phyloP scores from a whole-genome alignment of 2,329 filamentous ascomycete genomes.

The Aspergillus unguis region DNA sequence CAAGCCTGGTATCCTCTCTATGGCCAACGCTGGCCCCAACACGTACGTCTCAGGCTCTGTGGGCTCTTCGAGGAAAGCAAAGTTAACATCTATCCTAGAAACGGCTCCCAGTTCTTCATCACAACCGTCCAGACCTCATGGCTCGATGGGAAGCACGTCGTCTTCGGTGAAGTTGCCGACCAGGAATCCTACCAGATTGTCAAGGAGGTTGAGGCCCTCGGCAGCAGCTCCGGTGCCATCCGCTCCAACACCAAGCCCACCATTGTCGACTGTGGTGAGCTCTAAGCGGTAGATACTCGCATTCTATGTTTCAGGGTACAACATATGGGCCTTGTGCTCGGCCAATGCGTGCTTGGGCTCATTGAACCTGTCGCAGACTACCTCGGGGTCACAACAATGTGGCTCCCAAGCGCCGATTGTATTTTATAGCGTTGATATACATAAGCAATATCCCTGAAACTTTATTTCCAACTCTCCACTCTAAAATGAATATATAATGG shows the following conservation, averaged over 20 bases:
- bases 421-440: slow-evolving; percentile 30
- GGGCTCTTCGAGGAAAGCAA: too few relatives aligned
- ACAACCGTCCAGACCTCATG: slow-evolving; percentile 65
- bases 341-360: not conserved
- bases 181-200: slow-evolving; percentile 53
- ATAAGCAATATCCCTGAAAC: not conserved
- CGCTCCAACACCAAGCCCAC: slow-evolving; percentile 55
- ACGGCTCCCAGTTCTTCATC: slow-evolving; percentile 72
- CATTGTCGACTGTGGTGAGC: slow-evolving; percentile 51
- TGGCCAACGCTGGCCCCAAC: slow-evolving; percentile 95
- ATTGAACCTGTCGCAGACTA: slow-evolving; percentile 2
- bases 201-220: slow-evolving; percentile 58
- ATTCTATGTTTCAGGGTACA: not conserved
- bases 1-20: slow-evolving; percentile 77
- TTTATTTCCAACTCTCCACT: not conserved
- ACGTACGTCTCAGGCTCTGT: slow-evolving; percentile 54
- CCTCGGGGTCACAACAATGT: not conserved
- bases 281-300: slow-evolving; percentile 31
- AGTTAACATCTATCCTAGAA: slow-evolving; percentile 37
- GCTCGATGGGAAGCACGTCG: slow-evolving; percentile 68
- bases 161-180: slow-evolving; percentile 64
- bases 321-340: not conserved
- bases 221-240: slow-evolving; percentile 51
- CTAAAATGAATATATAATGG: not conserved
- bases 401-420: slow-evolving; percentile 19